phyloP scores from a whole-genome alignment of 768 basidiomycete species.

The Amanita phalloides region DNA sequence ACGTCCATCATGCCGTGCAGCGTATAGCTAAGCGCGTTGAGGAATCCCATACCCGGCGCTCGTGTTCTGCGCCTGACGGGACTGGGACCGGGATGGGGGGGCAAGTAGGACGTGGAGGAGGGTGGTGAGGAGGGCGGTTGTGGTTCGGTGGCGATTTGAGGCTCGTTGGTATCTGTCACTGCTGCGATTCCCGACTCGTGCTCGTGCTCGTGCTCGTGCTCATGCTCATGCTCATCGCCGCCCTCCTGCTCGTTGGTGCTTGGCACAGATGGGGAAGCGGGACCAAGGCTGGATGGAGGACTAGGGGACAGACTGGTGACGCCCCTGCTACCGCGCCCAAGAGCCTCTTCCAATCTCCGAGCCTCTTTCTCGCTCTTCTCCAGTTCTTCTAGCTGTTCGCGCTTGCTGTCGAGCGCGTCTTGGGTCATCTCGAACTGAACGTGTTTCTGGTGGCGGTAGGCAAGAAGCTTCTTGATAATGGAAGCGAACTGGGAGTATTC shows the following conservation, averaged over 20 bases:
- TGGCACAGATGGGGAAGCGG: too few species aligned
- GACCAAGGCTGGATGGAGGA: constrained; percentile 9
- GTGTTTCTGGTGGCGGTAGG: constrained; percentile 96
- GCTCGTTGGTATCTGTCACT: constrained; percentile 12
- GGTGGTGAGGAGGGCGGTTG: constrained; percentile 19
- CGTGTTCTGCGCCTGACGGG: constrained; percentile 45
- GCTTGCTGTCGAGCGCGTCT: constrained; percentile 76
- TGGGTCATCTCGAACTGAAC: constrained; percentile 97
- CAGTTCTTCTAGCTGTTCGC: constrained; percentile 75
- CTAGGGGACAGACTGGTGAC: constrained; percentile 6
- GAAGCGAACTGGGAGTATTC: constrained; percentile 92
- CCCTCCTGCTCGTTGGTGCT: too few species aligned
- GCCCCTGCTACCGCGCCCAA: constrained; percentile 46
- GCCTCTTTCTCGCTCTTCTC: constrained; percentile 93
- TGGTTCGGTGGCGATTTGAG: not conserved
- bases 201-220: too few species aligned
- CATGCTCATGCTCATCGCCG: too few species aligned
- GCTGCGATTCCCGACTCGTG: constrained; percentile 10
- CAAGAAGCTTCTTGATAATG: constrained; percentile 90
- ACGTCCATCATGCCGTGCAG: constrained; percentile 98
- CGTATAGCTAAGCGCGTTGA: constrained; percentile 90
- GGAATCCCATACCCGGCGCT: constrained; percentile 72
- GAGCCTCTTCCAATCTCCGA: constrained; percentile 76
- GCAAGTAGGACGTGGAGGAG: constrained; percentile 40
- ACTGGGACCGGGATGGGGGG: constrained; percentile 74